Evolutionary conservation across 1,284 basidiomycete genomes (phyloP).

Genomic region (Apiotrichum laibachii): DNA sequence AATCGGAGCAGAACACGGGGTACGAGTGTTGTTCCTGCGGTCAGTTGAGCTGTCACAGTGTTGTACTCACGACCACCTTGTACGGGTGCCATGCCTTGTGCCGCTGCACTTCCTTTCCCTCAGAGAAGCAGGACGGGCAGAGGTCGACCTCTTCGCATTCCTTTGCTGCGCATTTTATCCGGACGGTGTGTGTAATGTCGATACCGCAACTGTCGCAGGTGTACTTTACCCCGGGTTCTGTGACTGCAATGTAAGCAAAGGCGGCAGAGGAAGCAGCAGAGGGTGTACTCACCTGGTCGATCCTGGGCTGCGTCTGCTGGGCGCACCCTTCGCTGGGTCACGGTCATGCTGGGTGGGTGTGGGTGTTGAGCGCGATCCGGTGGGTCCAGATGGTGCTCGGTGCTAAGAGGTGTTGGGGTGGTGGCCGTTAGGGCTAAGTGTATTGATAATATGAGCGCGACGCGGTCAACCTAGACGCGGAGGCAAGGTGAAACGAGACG

Average conservation of each 20-base stretch:
- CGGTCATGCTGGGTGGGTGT: slow-evolving; percentile 40
- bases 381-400: no score
- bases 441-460: neutral
- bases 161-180: slow-evolving; percentile 84
- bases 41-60: neutral
- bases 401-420: neutral
- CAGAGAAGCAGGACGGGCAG: slow-evolving; percentile 85
- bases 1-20: slow-evolving; percentile 91
- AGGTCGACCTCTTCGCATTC: slow-evolving; percentile 80
- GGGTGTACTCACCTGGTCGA: slow-evolving; percentile 34
- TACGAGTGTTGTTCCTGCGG: slow-evolving; percentile 87
- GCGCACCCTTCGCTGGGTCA: slow-evolving; percentile 46
- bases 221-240: slow-evolving; percentile 49
- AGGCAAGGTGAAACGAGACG: neutral
- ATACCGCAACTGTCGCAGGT: slow-evolving; percentile 52
- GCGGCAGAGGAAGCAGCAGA: neutral
- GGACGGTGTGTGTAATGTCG: slow-evolving; percentile 72
- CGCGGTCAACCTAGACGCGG: no score
- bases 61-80: slow-evolving; percentile 73
- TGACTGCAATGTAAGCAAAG: slow-evolving; percentile 28
- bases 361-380: neutral
- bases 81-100: slow-evolving; percentile 90
- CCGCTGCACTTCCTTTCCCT: slow-evolving; percentile 80
- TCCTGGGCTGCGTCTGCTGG: slow-evolving; percentile 37
- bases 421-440: neutral